Percentiles rank a stretch among this genome's conserved stretches.
Evolutionary conservation across 169 alveolate species (phyloP).

Genomic region (Eimeria necatrix): DNA sequence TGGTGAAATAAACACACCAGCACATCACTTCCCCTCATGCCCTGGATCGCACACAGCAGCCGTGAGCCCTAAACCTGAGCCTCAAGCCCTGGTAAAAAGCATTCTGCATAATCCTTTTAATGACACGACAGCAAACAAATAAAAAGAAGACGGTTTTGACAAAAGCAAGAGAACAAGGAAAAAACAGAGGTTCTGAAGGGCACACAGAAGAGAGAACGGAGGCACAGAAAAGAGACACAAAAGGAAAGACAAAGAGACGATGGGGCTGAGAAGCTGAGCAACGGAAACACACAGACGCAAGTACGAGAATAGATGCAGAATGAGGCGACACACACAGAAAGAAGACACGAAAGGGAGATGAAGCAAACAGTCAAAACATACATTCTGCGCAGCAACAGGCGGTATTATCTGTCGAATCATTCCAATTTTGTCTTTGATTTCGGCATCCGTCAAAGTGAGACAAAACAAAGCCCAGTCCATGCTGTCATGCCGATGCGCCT

Average conservation of each 20-base stretch:
- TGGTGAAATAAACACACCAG: not conserved
- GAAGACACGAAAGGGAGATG: not conserved
- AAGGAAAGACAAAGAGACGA: not conserved
- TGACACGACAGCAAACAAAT: too few relatives aligned
- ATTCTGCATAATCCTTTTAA: too few relatives aligned
- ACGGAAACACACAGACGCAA: not conserved
- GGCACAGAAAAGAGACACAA: not conserved
- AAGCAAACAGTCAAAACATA: not conserved
- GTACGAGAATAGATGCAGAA: not conserved
- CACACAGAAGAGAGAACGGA: not conserved
- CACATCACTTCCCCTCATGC: constrained; percentile 38
- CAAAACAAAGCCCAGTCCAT: constrained; percentile 2
- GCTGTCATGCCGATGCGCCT: constrained; percentile 15
- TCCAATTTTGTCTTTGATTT: not conserved
- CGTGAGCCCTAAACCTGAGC: too few relatives aligned
- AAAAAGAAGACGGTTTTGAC: too few relatives aligned
- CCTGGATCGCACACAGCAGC: not conserved
- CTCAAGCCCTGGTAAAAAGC: too few relatives aligned
- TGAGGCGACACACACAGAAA: not conserved
- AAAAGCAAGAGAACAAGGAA: too few relatives aligned
- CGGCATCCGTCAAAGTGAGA: not conserved
- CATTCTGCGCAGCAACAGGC: not conserved
- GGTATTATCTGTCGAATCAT: not conserved
- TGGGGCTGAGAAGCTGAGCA: too few relatives aligned
- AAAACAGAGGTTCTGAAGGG: too few relatives aligned